Evolutionary conservation across 345 rosid genomes (phyloP).

Genomic region (Clarkia xantiana): DNA sequence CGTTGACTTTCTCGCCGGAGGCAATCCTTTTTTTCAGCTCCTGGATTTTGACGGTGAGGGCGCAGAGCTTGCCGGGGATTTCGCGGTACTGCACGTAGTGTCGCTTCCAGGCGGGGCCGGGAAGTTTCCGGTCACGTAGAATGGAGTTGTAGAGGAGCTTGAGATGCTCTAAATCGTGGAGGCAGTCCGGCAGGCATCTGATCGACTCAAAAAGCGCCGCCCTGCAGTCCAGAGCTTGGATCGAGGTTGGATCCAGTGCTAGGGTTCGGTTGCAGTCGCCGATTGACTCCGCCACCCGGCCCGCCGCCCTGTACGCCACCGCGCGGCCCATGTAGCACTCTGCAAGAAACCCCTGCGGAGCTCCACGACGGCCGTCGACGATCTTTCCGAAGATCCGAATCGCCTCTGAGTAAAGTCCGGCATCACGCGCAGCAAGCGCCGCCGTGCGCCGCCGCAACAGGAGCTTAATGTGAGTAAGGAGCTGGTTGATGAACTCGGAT

Average conservation of each 20-base stretch:
- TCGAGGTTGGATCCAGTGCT: constrained; percentile 72
- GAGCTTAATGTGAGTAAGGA: constrained; percentile 67
- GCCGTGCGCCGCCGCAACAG: constrained; percentile 82
- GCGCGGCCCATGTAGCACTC: constrained; percentile 87
- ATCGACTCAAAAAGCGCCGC: constrained; percentile 65
- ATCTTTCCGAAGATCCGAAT: constrained; percentile 89
- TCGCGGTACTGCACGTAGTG: constrained; percentile 74
- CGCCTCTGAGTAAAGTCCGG: constrained; percentile 65
- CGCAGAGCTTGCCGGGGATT: constrained; percentile 69
- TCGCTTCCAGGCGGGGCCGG: constrained; percentile 92
- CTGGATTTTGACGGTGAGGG: constrained; percentile 48
- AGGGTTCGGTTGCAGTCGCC: constrained; percentile 84
- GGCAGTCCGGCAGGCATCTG: constrained; percentile 75
- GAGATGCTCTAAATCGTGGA: constrained; percentile 88
- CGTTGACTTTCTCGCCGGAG: constrained; percentile 59
- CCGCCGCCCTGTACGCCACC: constrained; percentile 53
- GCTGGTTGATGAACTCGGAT: constrained; percentile 43
- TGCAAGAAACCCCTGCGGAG: constrained; percentile 81
- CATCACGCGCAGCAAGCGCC: constrained; percentile 77
- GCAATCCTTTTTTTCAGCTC: constrained; percentile 60
- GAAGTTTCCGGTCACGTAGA: constrained; percentile 72
- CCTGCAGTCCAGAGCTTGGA: constrained; percentile 81
- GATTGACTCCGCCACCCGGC: constrained; percentile 70
- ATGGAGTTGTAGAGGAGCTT: constrained; percentile 79
- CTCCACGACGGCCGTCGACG: constrained; percentile 70